Evolutionary conservation across 2,329 filamentous ascomycete genomes (phyloP).

Genomic region (Cercospora nicotianae): DNA sequence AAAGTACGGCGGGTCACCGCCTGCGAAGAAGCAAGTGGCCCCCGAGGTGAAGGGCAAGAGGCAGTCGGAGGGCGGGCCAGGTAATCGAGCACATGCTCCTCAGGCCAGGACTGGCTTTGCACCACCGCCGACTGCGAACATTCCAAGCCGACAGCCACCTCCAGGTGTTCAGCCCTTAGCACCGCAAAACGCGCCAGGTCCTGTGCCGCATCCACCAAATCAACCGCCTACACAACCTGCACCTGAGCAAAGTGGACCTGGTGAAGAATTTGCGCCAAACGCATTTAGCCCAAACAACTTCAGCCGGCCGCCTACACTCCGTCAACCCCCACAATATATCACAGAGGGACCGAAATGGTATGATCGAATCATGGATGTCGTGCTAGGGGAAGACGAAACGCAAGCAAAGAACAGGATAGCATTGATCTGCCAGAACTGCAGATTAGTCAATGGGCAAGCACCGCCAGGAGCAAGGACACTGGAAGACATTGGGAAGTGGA

Average conservation of each 20-base stretch:
- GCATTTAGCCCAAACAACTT: slow-evolving; percentile 66
- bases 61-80: slow-evolving; percentile 25
- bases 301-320: slow-evolving; percentile 29
- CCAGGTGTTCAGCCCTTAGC: slow-evolving; percentile 10
- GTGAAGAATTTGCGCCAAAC: slow-evolving; percentile 72
- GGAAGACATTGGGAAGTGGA: slow-evolving; percentile 82
- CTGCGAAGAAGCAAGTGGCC: slow-evolving; percentile 35
- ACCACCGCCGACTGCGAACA: slow-evolving; percentile 67
- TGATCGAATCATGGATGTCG: slow-evolving; percentile 85
- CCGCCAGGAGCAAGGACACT: slow-evolving; percentile 78
- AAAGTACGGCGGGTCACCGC: slow-evolving; percentile 77
- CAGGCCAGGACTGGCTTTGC: slow-evolving; percentile 58
- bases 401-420: slow-evolving; percentile 86
- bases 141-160: slow-evolving; percentile 44
- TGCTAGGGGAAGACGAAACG: slow-evolving; percentile 93
- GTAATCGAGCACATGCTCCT: slow-evolving; percentile 29
- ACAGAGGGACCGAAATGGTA: slow-evolving; percentile 69
- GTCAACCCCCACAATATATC: slow-evolving; percentile 29
- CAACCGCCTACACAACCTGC: slow-evolving; percentile 19
- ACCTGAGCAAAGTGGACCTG: slow-evolving; percentile 32
- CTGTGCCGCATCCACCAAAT: slow-evolving; percentile 8
- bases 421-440: slow-evolving; percentile 77
- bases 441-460: slow-evolving; percentile 92
- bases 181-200: slow-evolving; percentile 15
- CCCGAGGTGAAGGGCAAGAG: slow-evolving; percentile 41